A percentile compares a stretch with the other conserved stretches of the same genome.
Conservation (phyloP, 2,329 filamentous ascomycete species). For the Diaporthe ampelina region DNA sequence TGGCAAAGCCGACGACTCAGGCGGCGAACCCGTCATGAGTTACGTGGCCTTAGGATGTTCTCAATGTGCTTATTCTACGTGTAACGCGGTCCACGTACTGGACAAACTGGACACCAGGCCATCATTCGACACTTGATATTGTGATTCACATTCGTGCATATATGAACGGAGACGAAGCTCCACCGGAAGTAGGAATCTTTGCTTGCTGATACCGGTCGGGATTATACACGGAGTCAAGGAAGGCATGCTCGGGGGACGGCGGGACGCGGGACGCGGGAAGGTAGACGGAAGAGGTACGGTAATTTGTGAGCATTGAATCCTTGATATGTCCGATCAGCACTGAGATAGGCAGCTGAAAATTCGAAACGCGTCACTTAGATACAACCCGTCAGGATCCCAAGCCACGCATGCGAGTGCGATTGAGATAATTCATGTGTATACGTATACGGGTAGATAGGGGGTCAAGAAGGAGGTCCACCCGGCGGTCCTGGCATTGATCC, state of each 20-base stretch:
- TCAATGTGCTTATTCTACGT: background rate
- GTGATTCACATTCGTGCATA: background rate
- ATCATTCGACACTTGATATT: background rate
- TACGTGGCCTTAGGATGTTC: background rate
- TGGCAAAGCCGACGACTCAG: background rate
- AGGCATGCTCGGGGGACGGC: no score
- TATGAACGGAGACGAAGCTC: background rate
- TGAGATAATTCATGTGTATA: background rate
- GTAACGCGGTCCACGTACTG: no score
- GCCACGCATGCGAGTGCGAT: background rate
- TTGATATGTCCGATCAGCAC: background rate
- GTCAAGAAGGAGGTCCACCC: background rate
- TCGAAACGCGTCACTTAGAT: conserved; percentile 5
- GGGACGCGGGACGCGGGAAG: no score
- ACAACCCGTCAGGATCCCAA: background rate
- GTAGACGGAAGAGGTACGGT: background rate
- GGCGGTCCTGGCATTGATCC: conserved; percentile 8
- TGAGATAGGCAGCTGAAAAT: background rate
- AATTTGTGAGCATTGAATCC: background rate
- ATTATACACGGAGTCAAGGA: no score
- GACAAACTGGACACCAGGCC: background rate
- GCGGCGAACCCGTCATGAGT: background rate
- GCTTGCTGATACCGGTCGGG: background rate
- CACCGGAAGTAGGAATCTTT: no score
- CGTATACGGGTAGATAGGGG: background rate